These are phyloP conservation scores for Xanthoceras sorbifolium DNA, from an alignment of 345 rosid species.

Conservation along the genomic window DNA sequence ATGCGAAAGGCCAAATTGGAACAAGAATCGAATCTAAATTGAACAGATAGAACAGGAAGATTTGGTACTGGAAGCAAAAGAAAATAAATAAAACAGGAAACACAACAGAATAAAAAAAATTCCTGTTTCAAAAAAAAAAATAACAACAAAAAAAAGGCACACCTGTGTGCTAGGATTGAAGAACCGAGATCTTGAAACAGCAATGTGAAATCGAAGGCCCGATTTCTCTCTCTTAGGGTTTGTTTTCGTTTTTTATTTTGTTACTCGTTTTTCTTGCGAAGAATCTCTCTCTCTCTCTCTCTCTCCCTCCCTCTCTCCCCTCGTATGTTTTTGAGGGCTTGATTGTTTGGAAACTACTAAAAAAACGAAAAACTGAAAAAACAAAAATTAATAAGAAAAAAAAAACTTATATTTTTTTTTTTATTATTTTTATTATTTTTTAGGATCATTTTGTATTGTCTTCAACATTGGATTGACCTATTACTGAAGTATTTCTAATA, in stretches of 20 bases:
- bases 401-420: too few species aligned
- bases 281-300: constrained; percentile 23
- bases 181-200: constrained; percentile 45
- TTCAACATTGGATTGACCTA: too few species aligned
- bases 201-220: constrained; percentile 27
- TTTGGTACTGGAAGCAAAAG: constrained; percentile 2
- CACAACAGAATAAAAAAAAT: background rate
- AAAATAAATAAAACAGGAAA: background rate
- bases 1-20: constrained; percentile 15
- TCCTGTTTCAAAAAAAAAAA: background rate
- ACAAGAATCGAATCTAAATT: constrained; percentile 9
- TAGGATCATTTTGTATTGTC: too few species aligned
- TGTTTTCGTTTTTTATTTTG: constrained; percentile 3
- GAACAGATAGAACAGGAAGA: background rate
- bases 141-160: background rate
- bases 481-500: too few species aligned
- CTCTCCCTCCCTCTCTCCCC: constrained; percentile 12
- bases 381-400: too few species aligned
- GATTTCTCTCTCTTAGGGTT: constrained; percentile 20
- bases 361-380: background rate
- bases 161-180: constrained; percentile 29
- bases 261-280: background rate
- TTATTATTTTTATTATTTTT: too few species aligned
- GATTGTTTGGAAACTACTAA: constrained; percentile 18
- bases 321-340: constrained; percentile 13